These are phyloP conservation scores for Mytilinidion resinicola DNA, from an alignment of 495 filamentous ascomycete species.

Conservation along the genomic window DNA sequence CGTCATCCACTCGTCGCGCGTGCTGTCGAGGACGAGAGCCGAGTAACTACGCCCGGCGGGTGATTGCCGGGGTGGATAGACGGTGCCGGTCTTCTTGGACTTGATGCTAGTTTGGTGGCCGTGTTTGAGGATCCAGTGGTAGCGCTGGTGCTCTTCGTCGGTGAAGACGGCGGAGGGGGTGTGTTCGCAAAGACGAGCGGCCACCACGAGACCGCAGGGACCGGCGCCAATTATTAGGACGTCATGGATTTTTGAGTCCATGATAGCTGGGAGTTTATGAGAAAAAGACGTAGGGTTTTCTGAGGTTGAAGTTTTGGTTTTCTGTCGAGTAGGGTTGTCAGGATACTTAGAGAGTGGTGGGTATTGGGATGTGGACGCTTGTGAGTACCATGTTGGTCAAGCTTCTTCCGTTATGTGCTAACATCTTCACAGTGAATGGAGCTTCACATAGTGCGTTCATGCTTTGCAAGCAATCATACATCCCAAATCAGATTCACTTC, in stretches of 20 bases:
- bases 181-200: slow-evolving; percentile 52
- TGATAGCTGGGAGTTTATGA: not conserved
- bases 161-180: slow-evolving; percentile 61
- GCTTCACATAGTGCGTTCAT: too few species aligned
- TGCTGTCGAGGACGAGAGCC: slow-evolving; percentile 48
- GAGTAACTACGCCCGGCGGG: not conserved
- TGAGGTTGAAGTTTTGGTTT: too few species aligned
- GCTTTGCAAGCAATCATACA: too few species aligned
- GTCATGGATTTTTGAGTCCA: slow-evolving; percentile 38
- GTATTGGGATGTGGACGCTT: too few species aligned
- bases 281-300: too few species aligned
- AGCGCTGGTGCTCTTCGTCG: slow-evolving; percentile 59
- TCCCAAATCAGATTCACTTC: too few species aligned
- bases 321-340: too few species aligned
- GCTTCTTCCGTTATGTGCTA: too few species aligned
- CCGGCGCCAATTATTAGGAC: slow-evolving; percentile 59
- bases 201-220: slow-evolving; percentile 56
- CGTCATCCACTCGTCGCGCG: slow-evolving; percentile 48
- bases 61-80: slow-evolving; percentile 18
- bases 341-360: too few species aligned
- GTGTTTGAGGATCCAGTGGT: slow-evolving; percentile 58
- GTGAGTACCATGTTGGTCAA: too few species aligned
- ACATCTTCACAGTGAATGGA: too few species aligned
- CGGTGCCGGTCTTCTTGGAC: slow-evolving; percentile 27
- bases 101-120: slow-evolving; percentile 42